Conservation (phyloP, 2,329 filamentous ascomycete species). For the Dactylonectria macrodidyma region DNA sequence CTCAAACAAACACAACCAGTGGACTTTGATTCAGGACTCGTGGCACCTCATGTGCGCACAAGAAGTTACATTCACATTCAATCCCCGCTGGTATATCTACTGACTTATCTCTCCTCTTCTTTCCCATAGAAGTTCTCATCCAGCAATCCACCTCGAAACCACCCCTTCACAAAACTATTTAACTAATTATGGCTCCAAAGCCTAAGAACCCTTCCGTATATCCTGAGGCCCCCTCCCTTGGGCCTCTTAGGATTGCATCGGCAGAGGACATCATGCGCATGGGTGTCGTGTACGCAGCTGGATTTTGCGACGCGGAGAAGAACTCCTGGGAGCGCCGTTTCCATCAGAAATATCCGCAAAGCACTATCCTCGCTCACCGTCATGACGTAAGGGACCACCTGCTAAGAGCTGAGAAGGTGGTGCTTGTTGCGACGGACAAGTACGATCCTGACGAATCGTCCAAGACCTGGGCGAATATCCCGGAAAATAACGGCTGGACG, state of each 20-base stretch:
- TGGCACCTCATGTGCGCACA: too few relatives aligned
- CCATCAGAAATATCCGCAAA: conserved; percentile 14
- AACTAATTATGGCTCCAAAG: too few relatives aligned
- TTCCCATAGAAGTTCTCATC: too few relatives aligned
- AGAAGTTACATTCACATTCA: too few relatives aligned
- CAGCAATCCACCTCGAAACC: too few relatives aligned
- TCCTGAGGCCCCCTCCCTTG: too few relatives aligned
- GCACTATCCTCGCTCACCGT: conserved; percentile 15
- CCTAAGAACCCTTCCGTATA: too few relatives aligned
- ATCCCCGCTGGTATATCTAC: too few relatives aligned
- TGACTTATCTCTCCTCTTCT: too few relatives aligned
- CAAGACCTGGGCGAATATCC: conserved; percentile 17
- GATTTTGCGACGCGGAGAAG: conserved; percentile 15
- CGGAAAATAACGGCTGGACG: neutral
- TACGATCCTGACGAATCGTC: conserved; percentile 9
- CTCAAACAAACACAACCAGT: too few relatives aligned
- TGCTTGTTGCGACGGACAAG: conserved; percentile 13
- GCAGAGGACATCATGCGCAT: conserved; percentile 14
- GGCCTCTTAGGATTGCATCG: neutral
- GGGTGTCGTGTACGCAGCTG: conserved; percentile 12
- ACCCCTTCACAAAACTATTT: too few relatives aligned
- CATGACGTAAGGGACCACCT: conserved; percentile 2
- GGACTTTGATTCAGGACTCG: too few relatives aligned
- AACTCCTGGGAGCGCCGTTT: conserved; percentile 19
- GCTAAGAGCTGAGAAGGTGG: neutral